Evolutionary conservation across 306 rosid species (phyloP).

Genomic region (Dryas drummondii): DNA sequence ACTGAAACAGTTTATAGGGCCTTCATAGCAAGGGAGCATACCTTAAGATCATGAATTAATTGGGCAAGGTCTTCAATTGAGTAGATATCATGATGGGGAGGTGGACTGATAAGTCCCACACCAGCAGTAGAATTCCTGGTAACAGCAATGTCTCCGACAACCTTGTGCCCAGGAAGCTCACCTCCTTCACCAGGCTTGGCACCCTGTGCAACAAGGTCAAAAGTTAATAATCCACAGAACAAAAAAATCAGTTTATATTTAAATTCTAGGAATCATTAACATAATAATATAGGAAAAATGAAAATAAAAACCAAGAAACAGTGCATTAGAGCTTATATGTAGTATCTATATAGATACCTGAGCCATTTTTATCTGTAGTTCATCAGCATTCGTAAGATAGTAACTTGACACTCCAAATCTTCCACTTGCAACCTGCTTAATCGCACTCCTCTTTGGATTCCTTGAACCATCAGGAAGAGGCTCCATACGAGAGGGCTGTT

Average conservation of each 20-base stretch:
- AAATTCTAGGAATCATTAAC: slow-evolving; percentile 43
- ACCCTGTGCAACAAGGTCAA: slow-evolving; percentile 55
- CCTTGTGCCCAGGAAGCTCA: slow-evolving; percentile 99
- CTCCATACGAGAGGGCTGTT: slow-evolving; percentile 98
- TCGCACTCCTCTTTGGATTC: slow-evolving; percentile 95
- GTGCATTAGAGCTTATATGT: slow-evolving; percentile 1
- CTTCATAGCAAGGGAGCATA: slow-evolving; percentile 7
- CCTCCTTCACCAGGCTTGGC: slow-evolving; percentile 99
- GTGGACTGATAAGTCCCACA: slow-evolving; percentile 98
- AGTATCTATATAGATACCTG: slow-evolving; percentile 57
- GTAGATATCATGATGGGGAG: slow-evolving; percentile 98
- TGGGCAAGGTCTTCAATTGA: slow-evolving; percentile 99
- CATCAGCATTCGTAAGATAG: slow-evolving; percentile 95
- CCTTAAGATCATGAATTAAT: slow-evolving; percentile 93
- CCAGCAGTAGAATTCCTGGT: slow-evolving; percentile 98
- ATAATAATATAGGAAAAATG: slow-evolving; percentile 19
- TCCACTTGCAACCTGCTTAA: slow-evolving; percentile 98
- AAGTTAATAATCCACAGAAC: slow-evolving; percentile 26
- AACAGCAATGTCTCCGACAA: slow-evolving; percentile 85
- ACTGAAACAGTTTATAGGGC: neutral
- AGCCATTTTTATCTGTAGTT: slow-evolving; percentile 98
- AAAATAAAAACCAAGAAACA: slow-evolving; percentile 4
- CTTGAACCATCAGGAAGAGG: slow-evolving; percentile 86
- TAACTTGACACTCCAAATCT: slow-evolving; percentile 99
- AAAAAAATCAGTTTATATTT: slow-evolving; percentile 16